phyloP scores from a whole-genome alignment of 495 filamentous ascomycete genomes.

The Amniculicola lignicola region DNA sequence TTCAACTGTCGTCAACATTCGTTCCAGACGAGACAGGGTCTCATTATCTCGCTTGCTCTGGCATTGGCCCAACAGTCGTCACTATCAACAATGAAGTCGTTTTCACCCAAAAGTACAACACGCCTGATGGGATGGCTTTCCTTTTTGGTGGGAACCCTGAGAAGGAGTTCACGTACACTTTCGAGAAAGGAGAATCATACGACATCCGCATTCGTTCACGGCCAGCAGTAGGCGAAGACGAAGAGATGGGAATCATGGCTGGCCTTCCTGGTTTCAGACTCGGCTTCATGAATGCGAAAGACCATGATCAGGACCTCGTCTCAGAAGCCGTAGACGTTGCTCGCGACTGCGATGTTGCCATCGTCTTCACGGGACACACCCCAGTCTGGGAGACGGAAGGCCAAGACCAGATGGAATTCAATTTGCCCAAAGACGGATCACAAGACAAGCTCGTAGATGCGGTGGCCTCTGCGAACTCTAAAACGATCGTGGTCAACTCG shows the following conservation, averaged over 20 bases:
- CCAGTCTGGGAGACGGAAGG: constrained; percentile 31
- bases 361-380: constrained; percentile 29
- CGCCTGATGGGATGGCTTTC: constrained; percentile 16
- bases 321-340: constrained; percentile 18
- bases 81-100: constrained; percentile 17
- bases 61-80: constrained; percentile 16
- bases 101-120: constrained; percentile 10
- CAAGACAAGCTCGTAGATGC: constrained; percentile 31
- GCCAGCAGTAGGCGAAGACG: neutral
- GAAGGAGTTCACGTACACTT: constrained; percentile 17
- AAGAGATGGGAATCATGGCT: neutral
- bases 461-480: constrained; percentile 19
- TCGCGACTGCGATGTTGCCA: constrained; percentile 8
- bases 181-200: constrained; percentile 15
- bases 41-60: constrained; percentile 18
- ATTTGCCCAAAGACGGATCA: constrained; percentile 18
- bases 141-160: constrained; percentile 19
- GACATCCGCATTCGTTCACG: constrained; percentile 6
- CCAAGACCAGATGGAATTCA: constrained; percentile 19
- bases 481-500: constrained; percentile 28
- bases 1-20: constrained; percentile 11
- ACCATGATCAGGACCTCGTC: constrained; percentile 18
- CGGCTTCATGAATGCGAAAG: constrained; percentile 24
- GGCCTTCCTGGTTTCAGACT: constrained; percentile 21
- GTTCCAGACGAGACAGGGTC: constrained; percentile 7